Evolutionary conservation across 208 protist species (phyloP), one percentile per base, ranked within the genome.

Genomic region (Leishmania mexicana): DNA sequence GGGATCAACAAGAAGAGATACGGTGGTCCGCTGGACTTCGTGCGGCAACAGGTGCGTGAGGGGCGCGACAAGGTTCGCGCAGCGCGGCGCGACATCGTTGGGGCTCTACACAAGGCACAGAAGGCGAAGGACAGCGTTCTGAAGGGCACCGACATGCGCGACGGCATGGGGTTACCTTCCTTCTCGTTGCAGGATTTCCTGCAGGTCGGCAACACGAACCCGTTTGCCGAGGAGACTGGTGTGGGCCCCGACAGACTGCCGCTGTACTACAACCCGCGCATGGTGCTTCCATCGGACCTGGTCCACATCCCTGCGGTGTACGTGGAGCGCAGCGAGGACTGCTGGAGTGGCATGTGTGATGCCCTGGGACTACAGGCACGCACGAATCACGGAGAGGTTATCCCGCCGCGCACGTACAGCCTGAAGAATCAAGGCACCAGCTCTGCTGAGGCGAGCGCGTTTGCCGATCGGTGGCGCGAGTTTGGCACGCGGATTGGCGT

Each of bases 181-280:
- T 87, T 85, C 70, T 28, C 54, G 42, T 45, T 89, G 40, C 83
- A 89, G n/a, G 85, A 87, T 78, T 89, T 87, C 49, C 38, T 76
- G 21, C 54, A 80, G 15, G 54, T 86, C 31, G 81, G 84, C 17
- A 70, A 64, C 21, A 53, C 75, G 15, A 85, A 88, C 62, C 82
- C 85, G 71, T 71, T 86, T 38, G 78, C 60, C 4, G 53, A 76
- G 17, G 72, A 81, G 19, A 68, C 77, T 51, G 73, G 54, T 60
- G 83, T 70, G 6, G 81, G 58, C 40, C 49, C 68, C 28, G 74
- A 76, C 64, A 51, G 49, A 5, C 5, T 49, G 10, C 62, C 78
- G 10, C 42, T 53, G 74, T 92, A 88, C 82, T 80, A 77, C 76
- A 89, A 88, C 81, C 67, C 70, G 1, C 88, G 85, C 38, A 84